A percentile compares a stretch with the other conserved stretches of the same genome.
Evolutionary conservation across 805 yeast species (phyloP).

Genomic region (Lachancea sp.): DNA sequence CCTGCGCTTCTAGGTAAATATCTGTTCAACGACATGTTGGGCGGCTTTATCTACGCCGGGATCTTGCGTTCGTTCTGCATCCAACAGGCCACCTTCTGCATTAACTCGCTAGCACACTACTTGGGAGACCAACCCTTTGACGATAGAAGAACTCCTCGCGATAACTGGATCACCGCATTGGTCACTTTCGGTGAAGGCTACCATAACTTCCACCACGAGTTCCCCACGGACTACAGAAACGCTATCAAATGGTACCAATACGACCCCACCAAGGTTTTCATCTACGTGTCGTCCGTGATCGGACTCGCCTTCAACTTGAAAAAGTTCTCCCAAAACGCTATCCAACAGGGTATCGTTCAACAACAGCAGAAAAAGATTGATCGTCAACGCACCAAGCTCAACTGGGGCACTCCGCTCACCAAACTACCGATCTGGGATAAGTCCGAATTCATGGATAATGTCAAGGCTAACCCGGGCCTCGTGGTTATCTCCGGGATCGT

Average conservation of each 20-base stretch:
- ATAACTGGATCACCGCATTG: constrained; percentile 71
- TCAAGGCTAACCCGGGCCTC: constrained; percentile 49
- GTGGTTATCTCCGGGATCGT: constrained; percentile 73
- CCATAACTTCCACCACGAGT: constrained; percentile 87
- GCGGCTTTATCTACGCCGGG: constrained; percentile 76
- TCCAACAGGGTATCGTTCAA: constrained; percentile 74
- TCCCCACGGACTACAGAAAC: constrained; percentile 83
- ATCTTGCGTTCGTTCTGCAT: constrained; percentile 59
- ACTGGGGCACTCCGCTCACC: constrained; percentile 70
- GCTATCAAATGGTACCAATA: constrained; percentile 84
- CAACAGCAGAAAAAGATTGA: constrained; percentile 78
- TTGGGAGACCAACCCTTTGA: constrained; percentile 82
- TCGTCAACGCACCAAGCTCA: constrained; percentile 50
- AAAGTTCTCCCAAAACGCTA: constrained; percentile 71
- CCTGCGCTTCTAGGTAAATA: constrained; percentile 56
- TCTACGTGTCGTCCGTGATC: constrained; percentile 51
- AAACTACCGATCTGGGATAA: constrained; percentile 72
- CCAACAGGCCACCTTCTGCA: constrained; percentile 84
- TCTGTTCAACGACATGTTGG: constrained; percentile 53
- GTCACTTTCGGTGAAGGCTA: constrained; percentile 87
- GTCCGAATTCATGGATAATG: constrained; percentile 46
- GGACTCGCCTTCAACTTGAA: constrained; percentile 71
- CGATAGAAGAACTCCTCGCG: constrained; percentile 82
- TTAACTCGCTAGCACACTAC: constrained; percentile 82
- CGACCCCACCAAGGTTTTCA: constrained; percentile 70